phyloP scores from a whole-genome alignment of 345 rosid species.

The Durio zibethinus region DNA sequence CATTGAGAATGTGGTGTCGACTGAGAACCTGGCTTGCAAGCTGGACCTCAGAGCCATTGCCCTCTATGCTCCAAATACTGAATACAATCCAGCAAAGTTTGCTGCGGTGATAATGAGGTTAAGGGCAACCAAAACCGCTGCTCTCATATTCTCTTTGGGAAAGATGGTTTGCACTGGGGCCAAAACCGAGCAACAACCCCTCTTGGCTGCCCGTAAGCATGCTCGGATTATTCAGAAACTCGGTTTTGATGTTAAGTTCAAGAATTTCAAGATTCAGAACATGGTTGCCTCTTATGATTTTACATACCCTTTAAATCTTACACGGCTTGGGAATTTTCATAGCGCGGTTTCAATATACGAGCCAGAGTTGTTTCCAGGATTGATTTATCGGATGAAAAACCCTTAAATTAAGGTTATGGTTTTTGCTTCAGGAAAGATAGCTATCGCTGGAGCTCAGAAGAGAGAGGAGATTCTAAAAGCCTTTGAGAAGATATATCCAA shows the following conservation, averaged over 20 bases:
- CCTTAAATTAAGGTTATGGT: slow-evolving; percentile 42
- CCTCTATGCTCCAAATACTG: slow-evolving; percentile 78
- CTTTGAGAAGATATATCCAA: no score
- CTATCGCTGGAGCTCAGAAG: no score
- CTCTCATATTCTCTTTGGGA: slow-evolving; percentile 88
- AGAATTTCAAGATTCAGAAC: slow-evolving; percentile 94
- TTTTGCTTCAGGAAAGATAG: no score
- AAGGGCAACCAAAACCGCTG: slow-evolving; percentile 84
- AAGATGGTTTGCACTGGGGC: slow-evolving; percentile 97
- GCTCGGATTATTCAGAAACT: slow-evolving; percentile 89
- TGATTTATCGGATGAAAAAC: slow-evolving; percentile 86
- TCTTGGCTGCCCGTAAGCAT: slow-evolving; percentile 83
- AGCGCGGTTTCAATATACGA: slow-evolving; percentile 88
- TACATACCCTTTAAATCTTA: slow-evolving; percentile 74
- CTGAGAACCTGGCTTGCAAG: slow-evolving; percentile 80
- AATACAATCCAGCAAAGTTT: slow-evolving; percentile 84
- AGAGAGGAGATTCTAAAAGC: no score
- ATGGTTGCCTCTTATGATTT: slow-evolving; percentile 88
- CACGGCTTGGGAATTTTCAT: slow-evolving; percentile 78
- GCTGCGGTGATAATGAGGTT: slow-evolving; percentile 93
- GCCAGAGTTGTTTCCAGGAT: slow-evolving; percentile 88
- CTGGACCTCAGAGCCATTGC: slow-evolving; percentile 82
- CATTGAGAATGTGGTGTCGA: slow-evolving; percentile 73
- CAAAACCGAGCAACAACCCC: slow-evolving; percentile 78
- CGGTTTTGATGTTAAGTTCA: slow-evolving; percentile 84